A percentile compares a stretch with the other conserved stretches of the same genome.
phyloP scores from a whole-genome alignment of 352 stramenopile genomes.

The Globisporangium sylvaticum region DNA sequence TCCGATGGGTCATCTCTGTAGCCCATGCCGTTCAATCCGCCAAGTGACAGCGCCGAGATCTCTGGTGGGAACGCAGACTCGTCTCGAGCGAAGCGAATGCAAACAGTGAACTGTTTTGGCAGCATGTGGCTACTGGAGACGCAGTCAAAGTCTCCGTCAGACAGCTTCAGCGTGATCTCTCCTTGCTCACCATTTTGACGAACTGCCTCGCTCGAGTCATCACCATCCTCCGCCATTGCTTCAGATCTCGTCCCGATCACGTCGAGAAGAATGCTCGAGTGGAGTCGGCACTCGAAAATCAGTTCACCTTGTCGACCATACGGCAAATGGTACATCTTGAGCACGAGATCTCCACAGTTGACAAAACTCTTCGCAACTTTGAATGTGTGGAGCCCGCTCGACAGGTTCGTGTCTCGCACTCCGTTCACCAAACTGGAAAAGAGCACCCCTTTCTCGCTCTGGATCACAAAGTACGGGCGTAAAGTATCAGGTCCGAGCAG shows the following conservation, averaged over 20 bases:
- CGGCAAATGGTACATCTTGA: slow-evolving; percentile 89
- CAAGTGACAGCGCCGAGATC: slow-evolving; percentile 20
- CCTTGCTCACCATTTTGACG: slow-evolving; percentile 26
- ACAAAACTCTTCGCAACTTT: slow-evolving; percentile 58
- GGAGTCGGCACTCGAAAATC: slow-evolving; percentile 73
- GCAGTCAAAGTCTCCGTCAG: slow-evolving; percentile 80
- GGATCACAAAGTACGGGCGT: slow-evolving; percentile 83
- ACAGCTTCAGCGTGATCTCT: slow-evolving; percentile 45
- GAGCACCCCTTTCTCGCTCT: slow-evolving; percentile 81
- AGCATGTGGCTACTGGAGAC: slow-evolving; percentile 68
- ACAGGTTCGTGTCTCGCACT: slow-evolving; percentile 61
- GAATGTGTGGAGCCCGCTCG: slow-evolving; percentile 53
- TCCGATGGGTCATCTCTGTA: slow-evolving; percentile 1
- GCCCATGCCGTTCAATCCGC: slow-evolving; percentile 21
- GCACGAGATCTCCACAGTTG: slow-evolving; percentile 59
- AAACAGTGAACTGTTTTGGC: slow-evolving; percentile 60
- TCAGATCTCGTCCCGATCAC: slow-evolving; percentile 16
- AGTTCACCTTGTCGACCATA: slow-evolving; percentile 78
- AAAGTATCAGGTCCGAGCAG: slow-evolving; percentile 26
- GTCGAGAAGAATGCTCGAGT: slow-evolving; percentile 74
- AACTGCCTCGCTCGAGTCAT: slow-evolving; percentile 15
- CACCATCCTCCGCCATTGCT: slow-evolving; percentile 7
- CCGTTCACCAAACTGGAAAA: slow-evolving; percentile 87
- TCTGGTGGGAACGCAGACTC: slow-evolving; percentile 46
- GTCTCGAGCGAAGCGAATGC: slow-evolving; percentile 50